Conservation (phyloP, 495 filamentous ascomycete species). For the Aspergillus campestris region DNA sequence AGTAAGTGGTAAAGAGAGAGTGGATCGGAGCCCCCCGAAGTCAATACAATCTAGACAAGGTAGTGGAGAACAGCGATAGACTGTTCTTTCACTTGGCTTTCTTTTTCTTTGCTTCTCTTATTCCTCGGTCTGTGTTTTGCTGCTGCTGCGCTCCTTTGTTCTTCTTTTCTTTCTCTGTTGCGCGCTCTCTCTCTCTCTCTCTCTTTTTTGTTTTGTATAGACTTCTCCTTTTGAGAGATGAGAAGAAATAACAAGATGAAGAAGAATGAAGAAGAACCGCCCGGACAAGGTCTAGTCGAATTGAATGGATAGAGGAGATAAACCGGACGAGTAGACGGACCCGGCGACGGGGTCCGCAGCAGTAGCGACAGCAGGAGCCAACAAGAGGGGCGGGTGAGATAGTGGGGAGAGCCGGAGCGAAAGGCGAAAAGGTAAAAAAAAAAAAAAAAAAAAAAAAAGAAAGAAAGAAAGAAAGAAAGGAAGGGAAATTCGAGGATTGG, state of each 20-base stretch:
- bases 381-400: slow-evolving; percentile 2
- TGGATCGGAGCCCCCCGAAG: slow-evolving; percentile 20
- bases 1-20: slow-evolving; percentile 5
- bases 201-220: no score
- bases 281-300: no score
- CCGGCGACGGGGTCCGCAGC: slow-evolving; percentile 13
- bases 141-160: no score
- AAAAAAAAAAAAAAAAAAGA: background rate
- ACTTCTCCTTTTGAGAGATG: no score
- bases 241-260: slow-evolving; percentile 1
- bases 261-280: slow-evolving; percentile 5
- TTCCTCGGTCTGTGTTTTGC: no score
- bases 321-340: slow-evolving; percentile 10
- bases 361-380: background rate
- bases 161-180: no score
- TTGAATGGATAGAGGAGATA: slow-evolving; percentile 2
- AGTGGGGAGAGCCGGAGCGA: slow-evolving; percentile 1
- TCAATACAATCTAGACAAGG: slow-evolving; percentile 5
- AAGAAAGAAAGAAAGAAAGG: background rate
- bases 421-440: background rate
- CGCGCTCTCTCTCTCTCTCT: no score
- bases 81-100: no score
- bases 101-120: no score
- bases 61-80: slow-evolving; percentile 8
- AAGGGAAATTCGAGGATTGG: background rate